Percentiles rank a stretch among this genome's conserved stretches.
Evolutionary conservation across 768 basidiomycete species (phyloP).

Genomic region (Leccinum broughii): DNA sequence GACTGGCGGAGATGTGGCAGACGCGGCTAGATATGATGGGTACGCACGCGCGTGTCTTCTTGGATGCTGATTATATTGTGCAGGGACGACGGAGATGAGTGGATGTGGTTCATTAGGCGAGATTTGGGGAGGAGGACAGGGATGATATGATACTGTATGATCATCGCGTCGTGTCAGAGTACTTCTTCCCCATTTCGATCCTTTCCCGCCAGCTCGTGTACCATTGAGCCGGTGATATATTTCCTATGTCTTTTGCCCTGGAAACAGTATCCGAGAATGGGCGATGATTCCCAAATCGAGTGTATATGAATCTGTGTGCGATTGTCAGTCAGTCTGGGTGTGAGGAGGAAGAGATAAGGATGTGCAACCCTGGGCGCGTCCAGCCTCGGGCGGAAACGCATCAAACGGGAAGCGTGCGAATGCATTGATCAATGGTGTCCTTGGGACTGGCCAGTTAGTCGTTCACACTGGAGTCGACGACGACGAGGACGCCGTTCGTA

Average conservation of each 20-base stretch:
- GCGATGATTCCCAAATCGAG: neutral
- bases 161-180: neutral
- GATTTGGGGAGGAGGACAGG: neutral
- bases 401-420: neutral
- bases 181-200: neutral
- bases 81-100: conserved; percentile 1
- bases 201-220: neutral
- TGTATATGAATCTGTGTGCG: neutral
- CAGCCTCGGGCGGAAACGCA: neutral
- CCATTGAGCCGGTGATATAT: neutral
- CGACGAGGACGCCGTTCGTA: neutral
- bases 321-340: neutral
- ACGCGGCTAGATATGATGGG: neutral
- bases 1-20: neutral
- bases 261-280: neutral
- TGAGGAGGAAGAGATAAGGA: neutral
- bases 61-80: neutral
- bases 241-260: neutral
- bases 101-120: neutral
- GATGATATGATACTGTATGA: neutral
- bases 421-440: neutral
- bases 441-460: neutral
- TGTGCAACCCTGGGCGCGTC: neutral
- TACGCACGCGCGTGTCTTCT: neutral
- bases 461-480: neutral